These are phyloP conservation scores for Penicillium riverlandense DNA, from an alignment of 495 filamentous ascomycete genomes.

Conservation along the genomic window DNA sequence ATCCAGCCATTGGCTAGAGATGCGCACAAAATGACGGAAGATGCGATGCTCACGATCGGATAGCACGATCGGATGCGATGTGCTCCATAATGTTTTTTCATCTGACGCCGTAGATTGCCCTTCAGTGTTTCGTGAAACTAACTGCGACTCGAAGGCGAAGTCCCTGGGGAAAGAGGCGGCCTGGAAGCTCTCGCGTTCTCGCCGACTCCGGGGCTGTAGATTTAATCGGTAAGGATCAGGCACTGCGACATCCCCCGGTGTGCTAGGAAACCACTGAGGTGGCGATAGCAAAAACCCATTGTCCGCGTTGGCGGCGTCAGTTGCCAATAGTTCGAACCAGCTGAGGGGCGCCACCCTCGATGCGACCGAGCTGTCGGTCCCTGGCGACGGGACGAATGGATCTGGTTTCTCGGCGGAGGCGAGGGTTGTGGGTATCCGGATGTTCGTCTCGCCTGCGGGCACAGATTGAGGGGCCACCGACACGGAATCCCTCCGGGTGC, in stretches of 20 bases:
- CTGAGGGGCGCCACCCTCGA: slow-evolving; percentile 17
- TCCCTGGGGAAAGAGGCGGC: slow-evolving; percentile 15
- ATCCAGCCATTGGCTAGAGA: slow-evolving; percentile 14
- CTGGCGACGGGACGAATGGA: slow-evolving; percentile 14
- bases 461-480: too few species aligned
- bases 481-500: neutral
- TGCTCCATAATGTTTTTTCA: slow-evolving; percentile 14
- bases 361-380: slow-evolving; percentile 14
- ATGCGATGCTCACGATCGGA: slow-evolving; percentile 13
- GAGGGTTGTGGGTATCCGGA: neutral
- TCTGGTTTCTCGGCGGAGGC: slow-evolving; percentile 1
- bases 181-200: slow-evolving; percentile 21
- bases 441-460: neutral
- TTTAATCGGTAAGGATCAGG: slow-evolving; percentile 9
- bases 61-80: slow-evolving; percentile 8
- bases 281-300: slow-evolving; percentile 18
- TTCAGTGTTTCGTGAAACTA: slow-evolving; percentile 4
- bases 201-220: slow-evolving; percentile 10
- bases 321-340: slow-evolving; percentile 25
- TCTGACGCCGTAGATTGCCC: slow-evolving; percentile 4
- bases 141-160: slow-evolving; percentile 1
- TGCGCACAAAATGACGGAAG: slow-evolving; percentile 18
- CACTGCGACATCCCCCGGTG: neutral
- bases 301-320: slow-evolving; percentile 22
- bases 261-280: slow-evolving; percentile 4